Conservation (phyloP, 2,329 filamentous ascomycete genomes). For the Ascosphaera acerosa region DNA sequence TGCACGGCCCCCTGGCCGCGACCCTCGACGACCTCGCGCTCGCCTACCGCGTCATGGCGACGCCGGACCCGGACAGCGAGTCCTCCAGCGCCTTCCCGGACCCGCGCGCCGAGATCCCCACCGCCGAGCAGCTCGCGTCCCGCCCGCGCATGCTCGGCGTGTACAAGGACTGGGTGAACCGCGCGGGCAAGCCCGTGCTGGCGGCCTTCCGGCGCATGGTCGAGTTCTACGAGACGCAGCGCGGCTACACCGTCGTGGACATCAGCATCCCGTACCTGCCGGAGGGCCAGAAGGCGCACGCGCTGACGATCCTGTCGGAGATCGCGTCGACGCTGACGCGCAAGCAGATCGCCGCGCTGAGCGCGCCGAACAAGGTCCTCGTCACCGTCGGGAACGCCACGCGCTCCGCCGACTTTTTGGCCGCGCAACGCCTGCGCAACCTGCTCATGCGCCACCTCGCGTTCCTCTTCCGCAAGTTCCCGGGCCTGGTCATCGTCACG, state of each 20-base stretch:
- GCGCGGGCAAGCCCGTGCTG: slow-evolving; percentile 37
- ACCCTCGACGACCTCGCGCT: slow-evolving; percentile 55
- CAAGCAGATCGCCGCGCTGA: slow-evolving; percentile 30
- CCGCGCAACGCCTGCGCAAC: slow-evolving; percentile 45
- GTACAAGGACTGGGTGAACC: slow-evolving; percentile 41
- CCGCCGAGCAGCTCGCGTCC: slow-evolving; percentile 13
- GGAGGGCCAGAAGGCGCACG: slow-evolving; percentile 53
- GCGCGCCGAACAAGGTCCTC: slow-evolving; percentile 42
- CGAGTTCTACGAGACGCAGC: slow-evolving; percentile 21
- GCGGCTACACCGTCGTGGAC: slow-evolving; percentile 20
- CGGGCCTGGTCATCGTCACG: slow-evolving; percentile 52
- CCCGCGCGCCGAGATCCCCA: slow-evolving; percentile 24
- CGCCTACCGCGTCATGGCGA: slow-evolving; percentile 57
- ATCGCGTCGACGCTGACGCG: slow-evolving; percentile 27
- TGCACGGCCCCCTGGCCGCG: slow-evolving; percentile 49
- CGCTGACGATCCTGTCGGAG: slow-evolving; percentile 51
- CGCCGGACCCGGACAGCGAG: slow-evolving; percentile 38
- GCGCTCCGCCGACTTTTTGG: slow-evolving; percentile 46
- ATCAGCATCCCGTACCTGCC: slow-evolving; percentile 31
- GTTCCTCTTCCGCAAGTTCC: slow-evolving; percentile 40
- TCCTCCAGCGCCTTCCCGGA: slow-evolving; percentile 35
- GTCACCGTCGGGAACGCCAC: slow-evolving; percentile 34
- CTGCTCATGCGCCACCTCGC: slow-evolving; percentile 59
- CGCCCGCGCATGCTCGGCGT: slow-evolving; percentile 40
- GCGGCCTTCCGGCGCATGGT: slow-evolving; percentile 36